Percentiles rank a stretch among this genome's conserved stretches.
phyloP scores from a whole-genome alignment of 768 basidiomycete species.

The Solioccasus polychromus region DNA sequence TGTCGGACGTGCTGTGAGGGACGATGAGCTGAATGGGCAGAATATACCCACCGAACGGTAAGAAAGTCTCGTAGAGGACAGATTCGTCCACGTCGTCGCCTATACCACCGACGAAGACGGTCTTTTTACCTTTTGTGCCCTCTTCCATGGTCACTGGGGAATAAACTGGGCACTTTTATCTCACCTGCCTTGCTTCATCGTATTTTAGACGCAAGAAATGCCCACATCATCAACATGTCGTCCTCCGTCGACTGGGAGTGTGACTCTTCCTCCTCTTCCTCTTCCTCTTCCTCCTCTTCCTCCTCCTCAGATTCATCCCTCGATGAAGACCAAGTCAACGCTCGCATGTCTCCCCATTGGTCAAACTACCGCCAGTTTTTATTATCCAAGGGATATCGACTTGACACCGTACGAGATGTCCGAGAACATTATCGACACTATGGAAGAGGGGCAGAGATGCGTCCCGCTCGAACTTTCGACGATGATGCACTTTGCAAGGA shows the following conservation, averaged over 20 bases:
- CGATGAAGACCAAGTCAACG: constrained; percentile 53
- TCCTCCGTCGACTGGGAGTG: constrained; percentile 54
- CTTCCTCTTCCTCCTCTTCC: constrained; percentile 46
- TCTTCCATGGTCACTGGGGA: constrained; percentile 57
- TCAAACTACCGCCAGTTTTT: constrained; percentile 48
- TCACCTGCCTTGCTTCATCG: too few relatives aligned
- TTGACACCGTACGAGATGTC: constrained; percentile 70
- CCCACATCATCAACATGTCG: constrained; percentile 53
- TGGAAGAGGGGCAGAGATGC: constrained; percentile 19
- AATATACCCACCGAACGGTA: constrained; percentile 71
- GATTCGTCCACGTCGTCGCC: constrained; percentile 81
- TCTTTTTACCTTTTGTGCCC: constrained; percentile 81
- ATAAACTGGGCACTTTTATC: not conserved
- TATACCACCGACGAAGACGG: constrained; percentile 81
- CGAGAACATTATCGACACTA: constrained; percentile 50
- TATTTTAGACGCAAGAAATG: too few relatives aligned
- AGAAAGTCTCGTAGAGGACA: constrained; percentile 73
- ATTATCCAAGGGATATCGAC: constrained; percentile 50
- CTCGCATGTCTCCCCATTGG: constrained; percentile 63
- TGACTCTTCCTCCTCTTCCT: constrained; percentile 42
- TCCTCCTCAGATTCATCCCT: constrained; percentile 50
- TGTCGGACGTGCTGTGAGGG: constrained; percentile 31
- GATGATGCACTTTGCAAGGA: constrained; percentile 69
- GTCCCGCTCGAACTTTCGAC: constrained; percentile 29
- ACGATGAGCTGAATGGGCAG: not conserved